These are phyloP conservation scores for Globisporangium parvum DNA, from an alignment of 352 stramenopile species.

Conservation along the genomic window DNA sequence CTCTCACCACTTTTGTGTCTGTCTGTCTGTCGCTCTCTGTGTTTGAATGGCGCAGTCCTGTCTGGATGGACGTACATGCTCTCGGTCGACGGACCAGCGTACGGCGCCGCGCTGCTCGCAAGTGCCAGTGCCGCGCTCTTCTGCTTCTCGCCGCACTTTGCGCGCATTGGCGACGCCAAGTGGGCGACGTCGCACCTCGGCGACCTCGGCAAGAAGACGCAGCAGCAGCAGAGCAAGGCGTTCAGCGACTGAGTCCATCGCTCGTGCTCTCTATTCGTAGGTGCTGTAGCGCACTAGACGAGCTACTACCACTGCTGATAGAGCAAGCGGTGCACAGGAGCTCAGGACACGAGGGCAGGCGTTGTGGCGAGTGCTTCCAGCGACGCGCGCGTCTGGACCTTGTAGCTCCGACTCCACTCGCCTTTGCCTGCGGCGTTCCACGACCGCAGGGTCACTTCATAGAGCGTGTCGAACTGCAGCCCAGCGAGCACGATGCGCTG, in stretches of 20 bases:
- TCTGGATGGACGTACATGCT: conserved; percentile 74
- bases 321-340: background rate
- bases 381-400: conserved; percentile 26
- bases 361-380: conserved; percentile 16
- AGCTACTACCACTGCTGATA: background rate
- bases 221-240: conserved; percentile 27
- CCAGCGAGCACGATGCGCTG: conserved; percentile 35
- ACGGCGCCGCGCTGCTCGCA: conserved; percentile 59
- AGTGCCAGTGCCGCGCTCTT: conserved; percentile 49
- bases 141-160: conserved; percentile 62
- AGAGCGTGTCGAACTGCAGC: conserved; percentile 53
- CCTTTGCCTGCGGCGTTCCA: conserved; percentile 53
- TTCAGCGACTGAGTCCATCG: conserved; percentile 17
- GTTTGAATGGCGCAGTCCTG: conserved; percentile 34
- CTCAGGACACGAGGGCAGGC: background rate
- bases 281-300: background rate
- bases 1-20: background rate
- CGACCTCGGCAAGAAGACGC: conserved; percentile 3
- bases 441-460: conserved; percentile 58
- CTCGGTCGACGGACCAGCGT: conserved; percentile 63
- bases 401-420: conserved; percentile 43
- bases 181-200: background rate
- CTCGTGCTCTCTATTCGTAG: background rate
- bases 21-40: conserved; percentile 1
- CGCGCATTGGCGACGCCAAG: conserved; percentile 23